Base-by-base conservation (phyloP, 2,329 filamentous ascomycete species). In the Penicillium rolfsii region DNA sequence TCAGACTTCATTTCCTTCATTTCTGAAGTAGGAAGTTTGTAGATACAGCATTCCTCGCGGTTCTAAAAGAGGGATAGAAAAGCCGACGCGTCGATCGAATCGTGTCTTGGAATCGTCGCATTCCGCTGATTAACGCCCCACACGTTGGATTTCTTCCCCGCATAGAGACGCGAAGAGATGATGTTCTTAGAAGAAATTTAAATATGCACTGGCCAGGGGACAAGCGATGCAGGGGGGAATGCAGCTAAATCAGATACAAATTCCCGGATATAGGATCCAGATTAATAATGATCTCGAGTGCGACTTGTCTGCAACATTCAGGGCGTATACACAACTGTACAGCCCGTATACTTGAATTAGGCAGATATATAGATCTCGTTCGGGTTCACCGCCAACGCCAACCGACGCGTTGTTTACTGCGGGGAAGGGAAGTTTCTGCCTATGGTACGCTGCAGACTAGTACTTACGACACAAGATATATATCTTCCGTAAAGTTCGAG, bases 401-500 rank as follows among this genome's bases (percentile, higher is more conserved):
- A 60, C 24, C n/a, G 48, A 50, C 14, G 26, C 26, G 35, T 55
- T 57, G 58, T 63, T 64, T 54, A 64, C 61, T 60, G 63, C 49
- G 57, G 60, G 56, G 56, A 24, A 30, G 22, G 24, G 50, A 62
- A 41, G 33, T n/a, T 53, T 41, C 48, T 19, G 28, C 49, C 28
- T 22, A 45, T 50, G n/a, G 36, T 19, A 22, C 16, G 38, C n/a
- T 43, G 22, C 7, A 43, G 35, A 38, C 36, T 6, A 11, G 30
- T 22, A 22, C 19, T 22, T 22, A 22, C 19, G 19, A 22, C 1
- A 33, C 30, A 14, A 36, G 2, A 22, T 3, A 41, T 54, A 7
- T 26, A 19, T 40, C n/a, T 43, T 9, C n/a, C n/a, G 7, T 22
- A n/a, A 43, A 22, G 2, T 22, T 43, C 40, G 22, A 9, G 22